Evolutionary conservation across 1,139 yeast species (phyloP), one percentile per base, ranked within the genome.

Genomic region (Candida smagusa): DNA sequence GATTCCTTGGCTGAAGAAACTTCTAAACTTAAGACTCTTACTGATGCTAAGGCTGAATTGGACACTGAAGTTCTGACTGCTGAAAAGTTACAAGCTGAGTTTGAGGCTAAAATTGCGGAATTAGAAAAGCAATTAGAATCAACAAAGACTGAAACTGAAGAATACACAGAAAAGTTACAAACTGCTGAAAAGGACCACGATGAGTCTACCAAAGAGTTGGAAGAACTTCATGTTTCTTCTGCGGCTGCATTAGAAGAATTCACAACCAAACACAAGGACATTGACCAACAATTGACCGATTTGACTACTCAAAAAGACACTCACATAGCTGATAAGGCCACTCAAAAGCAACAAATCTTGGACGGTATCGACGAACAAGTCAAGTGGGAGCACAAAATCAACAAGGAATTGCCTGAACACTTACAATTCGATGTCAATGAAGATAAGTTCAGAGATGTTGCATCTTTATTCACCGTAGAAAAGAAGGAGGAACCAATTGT

Each of bases 361-460:
- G 44, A 43, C 13, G 55, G 57, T 11, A 46, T 70, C 28, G 65
- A 66, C 27, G 61, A 60, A 28, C 55, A 56, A 48, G 70, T 70
- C 22, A 63, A 62, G 45, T 70, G 63, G 30, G 76, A 69, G 46
- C 69, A 66, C 45, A 61, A 56, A 40, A 71, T 77, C 46, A 75
- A 76, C 48, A 54, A 49, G 16, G 75, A 68, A 45, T 68, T 75
- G 45, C 83, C 83, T 9, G 78, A 72, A 36, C 82, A 77, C 55
- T 63, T 77, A 50, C 65, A 62, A 43, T 53, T 55, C 33, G 72
- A 70, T 4, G 55, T 77, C 19, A 55, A 67, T 42, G 78, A 72
- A 45, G 54, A 54, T 39, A 63, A 61, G 45, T 53, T 69, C 31
- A 59, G 59, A 34, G 77, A 72, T 46, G 65, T 72, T 22, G 61